Conservation (phyloP, 257 asterid genomes). For the Scutellaria galericulata region DNA sequence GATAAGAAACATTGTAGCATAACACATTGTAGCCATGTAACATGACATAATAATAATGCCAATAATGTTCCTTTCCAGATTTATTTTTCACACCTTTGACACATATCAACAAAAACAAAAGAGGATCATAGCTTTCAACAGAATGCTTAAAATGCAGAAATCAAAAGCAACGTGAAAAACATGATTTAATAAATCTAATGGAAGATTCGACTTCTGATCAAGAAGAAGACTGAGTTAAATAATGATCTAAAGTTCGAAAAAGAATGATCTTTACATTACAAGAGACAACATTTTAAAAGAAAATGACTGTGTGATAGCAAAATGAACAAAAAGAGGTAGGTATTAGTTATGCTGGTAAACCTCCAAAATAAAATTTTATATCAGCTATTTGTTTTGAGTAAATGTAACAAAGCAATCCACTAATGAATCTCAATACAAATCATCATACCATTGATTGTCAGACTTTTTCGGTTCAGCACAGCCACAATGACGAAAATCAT, state of each 20-base stretch:
- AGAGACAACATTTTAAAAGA: background rate
- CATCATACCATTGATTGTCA: slow-evolving; percentile 33
- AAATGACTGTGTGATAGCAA: background rate
- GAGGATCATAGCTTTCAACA: too few relatives aligned
- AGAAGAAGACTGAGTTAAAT: background rate
- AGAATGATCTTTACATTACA: background rate
- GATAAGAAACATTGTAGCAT: too few relatives aligned
- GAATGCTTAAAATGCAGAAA: too few relatives aligned
- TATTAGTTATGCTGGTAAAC: background rate
- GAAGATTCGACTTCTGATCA: background rate
- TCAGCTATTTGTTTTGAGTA: slow-evolving; percentile 38
- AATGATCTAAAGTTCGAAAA: background rate
- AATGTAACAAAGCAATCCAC: slow-evolving; percentile 39
- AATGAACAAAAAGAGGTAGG: too few relatives aligned
- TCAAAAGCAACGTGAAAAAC: too few relatives aligned
- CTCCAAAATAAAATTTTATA: slow-evolving; percentile 33
- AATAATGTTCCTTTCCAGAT: background rate
- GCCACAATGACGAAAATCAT: slow-evolving; percentile 30
- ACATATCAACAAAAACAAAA: background rate
- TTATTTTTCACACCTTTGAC: background rate
- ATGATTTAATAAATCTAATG: too few relatives aligned
- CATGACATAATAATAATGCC: background rate
- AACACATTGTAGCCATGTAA: background rate
- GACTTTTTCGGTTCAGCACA: slow-evolving; percentile 29
- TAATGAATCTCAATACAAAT: slow-evolving; percentile 35